A percentile compares a stretch with the other conserved stretches of the same genome.
phyloP scores from a whole-genome alignment of 225 moss, liverwort and hornwort genomes.

The Neckera pumila region DNA sequence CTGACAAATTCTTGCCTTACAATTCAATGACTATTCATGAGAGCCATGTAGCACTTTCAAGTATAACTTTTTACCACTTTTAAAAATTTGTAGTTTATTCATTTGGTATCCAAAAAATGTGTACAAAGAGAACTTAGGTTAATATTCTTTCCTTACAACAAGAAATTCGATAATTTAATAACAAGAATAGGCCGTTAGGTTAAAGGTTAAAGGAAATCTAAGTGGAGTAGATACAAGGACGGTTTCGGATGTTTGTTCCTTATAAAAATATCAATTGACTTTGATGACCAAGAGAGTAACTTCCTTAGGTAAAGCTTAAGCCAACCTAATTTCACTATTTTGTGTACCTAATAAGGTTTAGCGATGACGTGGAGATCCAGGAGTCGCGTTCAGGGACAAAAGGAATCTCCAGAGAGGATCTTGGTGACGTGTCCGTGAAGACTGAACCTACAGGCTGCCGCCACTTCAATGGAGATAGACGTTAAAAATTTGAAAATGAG shows the following conservation, averaged over 20 bases:
- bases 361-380: background rate
- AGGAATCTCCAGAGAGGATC: background rate
- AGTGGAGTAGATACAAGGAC: too few relatives aligned
- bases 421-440: background rate
- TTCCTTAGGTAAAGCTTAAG: rapidly evolving
- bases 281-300: background rate
- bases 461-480: background rate
- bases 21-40: rapidly evolving
- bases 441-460: background rate
- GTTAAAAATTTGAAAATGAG: slow-evolving; percentile 12
- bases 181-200: too few relatives aligned
- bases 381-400: background rate
- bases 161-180: background rate
- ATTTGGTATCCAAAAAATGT: background rate
- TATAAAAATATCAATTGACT: too few relatives aligned
- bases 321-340: background rate
- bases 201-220: too few relatives aligned
- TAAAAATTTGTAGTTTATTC: background rate
- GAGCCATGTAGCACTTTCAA: rapidly evolving
- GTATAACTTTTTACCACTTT: rapidly evolving
- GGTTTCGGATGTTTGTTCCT: too few relatives aligned
- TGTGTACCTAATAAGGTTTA: background rate
- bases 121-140: rapidly evolving
- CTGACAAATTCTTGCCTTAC: rapidly evolving
- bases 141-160: background rate